A percentile compares a stretch with the other conserved stretches of the same genome.
Conservation (phyloP, 805 yeast species). For the Candida railenensis region DNA sequence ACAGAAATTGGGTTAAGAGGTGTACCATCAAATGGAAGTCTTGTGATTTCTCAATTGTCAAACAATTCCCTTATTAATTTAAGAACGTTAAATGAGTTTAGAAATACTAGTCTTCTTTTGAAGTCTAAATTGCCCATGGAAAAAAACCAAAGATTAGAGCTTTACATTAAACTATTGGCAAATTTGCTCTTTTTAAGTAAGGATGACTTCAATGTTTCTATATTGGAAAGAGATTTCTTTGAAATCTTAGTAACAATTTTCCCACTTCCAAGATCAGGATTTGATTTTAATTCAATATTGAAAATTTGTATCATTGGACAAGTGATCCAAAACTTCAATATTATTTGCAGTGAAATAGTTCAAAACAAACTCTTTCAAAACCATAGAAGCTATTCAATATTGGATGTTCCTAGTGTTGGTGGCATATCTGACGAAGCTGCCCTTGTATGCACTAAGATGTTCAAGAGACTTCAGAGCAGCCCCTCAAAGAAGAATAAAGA, state of each 20-base stretch:
- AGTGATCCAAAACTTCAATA: constrained; percentile 44
- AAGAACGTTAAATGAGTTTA: constrained; percentile 45
- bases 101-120: constrained; percentile 34
- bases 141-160: constrained; percentile 37
- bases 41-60: constrained; percentile 57
- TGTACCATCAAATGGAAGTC: constrained; percentile 33
- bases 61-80: constrained; percentile 61
- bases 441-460: constrained; percentile 17
- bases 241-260: constrained; percentile 49
- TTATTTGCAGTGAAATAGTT: constrained; percentile 25
- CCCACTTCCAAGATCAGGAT: constrained; percentile 47
- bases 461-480: constrained; percentile 11
- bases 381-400: constrained; percentile 20
- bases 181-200: constrained; percentile 31
- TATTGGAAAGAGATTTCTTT: constrained; percentile 50
- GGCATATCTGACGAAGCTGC: constrained; percentile 21
- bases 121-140: constrained; percentile 16
- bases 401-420: constrained; percentile 37
- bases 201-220: constrained; percentile 29
- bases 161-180: constrained; percentile 33
- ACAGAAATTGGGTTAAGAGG: constrained; percentile 69
- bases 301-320: constrained; percentile 51
- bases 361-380: constrained; percentile 19
- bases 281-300: constrained; percentile 47
- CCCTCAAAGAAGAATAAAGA: constrained; percentile 11